phyloP scores from a whole-genome alignment of 495 filamentous ascomycete genomes.

The Hypoxylon intermedium region DNA sequence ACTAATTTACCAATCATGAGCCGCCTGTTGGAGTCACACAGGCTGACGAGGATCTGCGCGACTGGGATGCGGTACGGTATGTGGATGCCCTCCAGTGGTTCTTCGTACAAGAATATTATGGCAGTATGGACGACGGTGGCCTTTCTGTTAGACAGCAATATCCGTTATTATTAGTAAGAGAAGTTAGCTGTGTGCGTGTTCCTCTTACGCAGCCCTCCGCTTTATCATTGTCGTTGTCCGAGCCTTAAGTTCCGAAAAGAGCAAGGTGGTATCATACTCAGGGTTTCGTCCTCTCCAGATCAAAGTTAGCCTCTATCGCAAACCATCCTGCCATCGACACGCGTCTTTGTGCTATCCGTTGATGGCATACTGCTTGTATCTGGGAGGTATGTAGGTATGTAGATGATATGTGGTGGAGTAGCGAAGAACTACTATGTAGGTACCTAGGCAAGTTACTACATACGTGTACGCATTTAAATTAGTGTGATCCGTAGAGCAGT shows the following conservation, averaged over 20 bases:
- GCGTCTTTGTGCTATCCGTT: too few species aligned
- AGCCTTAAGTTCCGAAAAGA: conserved; percentile 9
- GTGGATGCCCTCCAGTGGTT: conserved; percentile 22
- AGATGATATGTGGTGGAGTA: too few species aligned
- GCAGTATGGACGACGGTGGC: conserved; percentile 8
- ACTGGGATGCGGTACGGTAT: conserved; percentile 27
- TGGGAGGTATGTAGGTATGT: too few species aligned
- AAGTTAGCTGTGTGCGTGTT: neutral
- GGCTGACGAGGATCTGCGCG: conserved; percentile 29
- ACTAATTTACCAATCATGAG: conserved; percentile 30
- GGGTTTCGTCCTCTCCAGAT: too few species aligned
- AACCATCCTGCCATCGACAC: too few species aligned
- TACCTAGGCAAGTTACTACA: too few species aligned
- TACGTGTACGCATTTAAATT: too few species aligned
- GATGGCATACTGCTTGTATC: too few species aligned
- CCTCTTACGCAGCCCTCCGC: neutral
- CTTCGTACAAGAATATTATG: conserved; percentile 2
- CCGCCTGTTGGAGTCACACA: conserved; percentile 30
- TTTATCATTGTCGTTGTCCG: neutral
- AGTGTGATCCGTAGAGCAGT: too few species aligned
- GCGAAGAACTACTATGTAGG: too few species aligned
- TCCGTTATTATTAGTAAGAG: neutral
- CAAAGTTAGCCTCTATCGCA: too few species aligned
- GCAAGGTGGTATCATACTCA: neutral
- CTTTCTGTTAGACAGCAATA: conserved; percentile 4